Base-by-base conservation (phyloP, 2,329 filamentous ascomycete species). In the Aspergillus persii region DNA sequence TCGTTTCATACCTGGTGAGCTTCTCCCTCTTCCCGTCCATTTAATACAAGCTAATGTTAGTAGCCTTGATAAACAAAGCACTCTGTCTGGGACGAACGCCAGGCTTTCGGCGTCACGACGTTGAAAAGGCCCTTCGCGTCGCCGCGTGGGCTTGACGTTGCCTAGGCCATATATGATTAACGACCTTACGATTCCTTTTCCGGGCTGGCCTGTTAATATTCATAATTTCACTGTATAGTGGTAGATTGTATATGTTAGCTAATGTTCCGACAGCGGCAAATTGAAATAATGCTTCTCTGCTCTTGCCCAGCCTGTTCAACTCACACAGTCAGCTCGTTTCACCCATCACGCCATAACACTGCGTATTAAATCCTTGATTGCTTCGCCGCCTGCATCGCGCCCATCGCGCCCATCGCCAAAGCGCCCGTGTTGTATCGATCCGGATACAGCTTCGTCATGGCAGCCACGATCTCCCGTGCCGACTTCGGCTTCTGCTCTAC, bases 61-160 rank as follows among this genome's bases (percentile, higher is more conserved):
- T 9, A 69, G 68, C 61, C 2, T 58, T 69, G 47, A 59, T 68
- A 9, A 50, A 33, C 31, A 58, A 48, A 31, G 66, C 63, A 0
- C 61, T 69, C 8, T 69, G 66, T 47, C 61, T 69, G n/a, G 68
- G 68, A 23, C 67, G 68, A 4, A 64, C 68, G 18, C 68, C 68
- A 0, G 68, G 68, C 0, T 69, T 69, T 49, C 61, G 60, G 29
- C 59, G 64, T 4, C 47, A 44, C 15, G 63, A 69, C 53, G 68
- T 69, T 6, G 66, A 68, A 46, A 59, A 44, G n/a, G 66, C 66
- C 27, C 62, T 65, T 9, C 53, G 31, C 8, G 23, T 26, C 27
- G 51, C 61, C 9, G n/a, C 48, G 31, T 61, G 52, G 51, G 41
- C 57, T 44, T 62, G 53, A 59, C 27, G 11, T 46, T 15, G 18